Evolutionary conservation across 352 stramenopile genomes (phyloP).

Genomic region (Phytophthora pluvialis): DNA sequence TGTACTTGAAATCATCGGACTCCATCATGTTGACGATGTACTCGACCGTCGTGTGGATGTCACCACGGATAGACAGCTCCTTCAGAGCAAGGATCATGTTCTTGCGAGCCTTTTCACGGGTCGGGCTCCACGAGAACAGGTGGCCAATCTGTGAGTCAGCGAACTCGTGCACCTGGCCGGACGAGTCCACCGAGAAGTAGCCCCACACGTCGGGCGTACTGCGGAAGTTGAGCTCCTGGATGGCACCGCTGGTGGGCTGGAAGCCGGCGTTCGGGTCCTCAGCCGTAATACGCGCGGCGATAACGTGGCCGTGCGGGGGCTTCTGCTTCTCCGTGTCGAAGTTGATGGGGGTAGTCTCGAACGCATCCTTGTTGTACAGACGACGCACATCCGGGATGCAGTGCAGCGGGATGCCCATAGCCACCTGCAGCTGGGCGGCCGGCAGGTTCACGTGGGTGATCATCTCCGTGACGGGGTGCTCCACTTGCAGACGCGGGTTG

Average conservation of each 20-base stretch:
- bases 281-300: slow-evolving; percentile 99
- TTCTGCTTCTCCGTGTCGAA: slow-evolving; percentile 92
- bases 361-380: slow-evolving; percentile 96
- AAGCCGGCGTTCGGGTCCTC: slow-evolving; percentile 99
- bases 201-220: slow-evolving; percentile 99
- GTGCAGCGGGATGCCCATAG: slow-evolving; percentile 99
- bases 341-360: slow-evolving; percentile 94
- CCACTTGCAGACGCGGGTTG: slow-evolving; percentile 99
- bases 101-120: slow-evolving; percentile 97
- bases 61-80: slow-evolving; percentile 98
- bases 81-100: slow-evolving; percentile 99
- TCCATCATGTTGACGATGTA: slow-evolving; percentile 99
- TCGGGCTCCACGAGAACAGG: slow-evolving; percentile 97
- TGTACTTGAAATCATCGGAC: slow-evolving; percentile 98
- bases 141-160: slow-evolving; percentile 99
- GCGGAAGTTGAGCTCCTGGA: slow-evolving; percentile 99
- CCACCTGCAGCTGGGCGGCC: slow-evolving; percentile 97
- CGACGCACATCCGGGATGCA: slow-evolving; percentile 98
- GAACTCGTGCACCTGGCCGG: slow-evolving; percentile 99
- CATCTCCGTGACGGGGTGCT: slow-evolving; percentile 99
- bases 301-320: slow-evolving; percentile 94
- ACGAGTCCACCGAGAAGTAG: slow-evolving; percentile 99
- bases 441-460: slow-evolving; percentile 98
- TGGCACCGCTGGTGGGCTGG: slow-evolving; percentile 97
- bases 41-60: slow-evolving; percentile 99